Evolutionary conservation across 805 yeast species (phyloP), one percentile per base, ranked within the genome.

Genomic region (Wickerhamomyces sydowiorum): DNA sequence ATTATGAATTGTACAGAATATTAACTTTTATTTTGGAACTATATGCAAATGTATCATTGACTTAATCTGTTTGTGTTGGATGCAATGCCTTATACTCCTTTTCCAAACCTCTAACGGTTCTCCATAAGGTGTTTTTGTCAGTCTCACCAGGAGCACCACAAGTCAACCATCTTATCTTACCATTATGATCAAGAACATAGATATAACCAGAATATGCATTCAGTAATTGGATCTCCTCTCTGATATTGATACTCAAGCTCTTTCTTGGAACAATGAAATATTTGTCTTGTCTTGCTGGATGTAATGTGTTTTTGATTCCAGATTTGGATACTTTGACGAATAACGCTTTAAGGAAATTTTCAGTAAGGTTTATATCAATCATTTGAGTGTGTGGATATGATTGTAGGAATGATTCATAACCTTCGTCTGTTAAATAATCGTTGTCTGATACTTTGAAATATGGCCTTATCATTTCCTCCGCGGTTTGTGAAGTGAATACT

Each of bases 101-200:
- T 46, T 73, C 73, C 23, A 86, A 54, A 1, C 85, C 84, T 22
- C 65, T 65, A 1, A 84, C 80, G 28, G 82, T 73, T 51, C 76
- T 78, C 86, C 89, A 82, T 42, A 86, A 60, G 14, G 76, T 65
- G 15, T 67, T 67, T 37, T 67, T 64, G 51, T 93, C 99, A 27
- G 73, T 73, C n/a, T 73, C 78, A 14, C 72, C 70, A 2, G 96
- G 83, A 31, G 73, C 76, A 2, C 98, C 99, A 51, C 95, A 78
- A 4, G 88, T 86, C 20, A 88, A 89, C 98, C 98, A 91, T 52
- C 98, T 70, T 41, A 93, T 82, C 53, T 75, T 81, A 39, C 83
- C 82, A 13, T 78, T 67, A 14, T 69, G 69, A 56, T 93, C 99
- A 28, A 93, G 73, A 5, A 91, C 66, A 49, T 88, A 83, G 10